A percentile compares a stretch with the other conserved stretches of the same genome.
Conservation (phyloP, 768 basidiomycete species). For the Russula emetica region DNA sequence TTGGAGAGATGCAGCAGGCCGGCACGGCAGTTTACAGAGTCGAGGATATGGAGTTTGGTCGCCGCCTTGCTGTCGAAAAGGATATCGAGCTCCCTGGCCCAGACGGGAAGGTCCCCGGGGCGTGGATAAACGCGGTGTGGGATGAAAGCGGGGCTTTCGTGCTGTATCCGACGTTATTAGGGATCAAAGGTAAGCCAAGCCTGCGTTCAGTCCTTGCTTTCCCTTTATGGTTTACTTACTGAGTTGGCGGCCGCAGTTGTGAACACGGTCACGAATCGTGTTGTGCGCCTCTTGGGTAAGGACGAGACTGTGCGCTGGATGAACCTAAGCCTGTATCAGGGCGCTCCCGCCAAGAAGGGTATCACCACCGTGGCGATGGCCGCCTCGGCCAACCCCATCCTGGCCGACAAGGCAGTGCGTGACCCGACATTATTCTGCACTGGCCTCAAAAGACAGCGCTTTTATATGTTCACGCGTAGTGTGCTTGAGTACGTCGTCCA, state of each 20-base stretch:
- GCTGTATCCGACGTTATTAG: slow-evolving; percentile 87
- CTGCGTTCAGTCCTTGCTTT: neutral
- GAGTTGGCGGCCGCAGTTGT: slow-evolving; percentile 54
- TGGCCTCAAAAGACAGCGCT: slow-evolving; percentile 86
- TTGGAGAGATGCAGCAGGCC: slow-evolving; percentile 99
- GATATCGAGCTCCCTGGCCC: slow-evolving; percentile 83
- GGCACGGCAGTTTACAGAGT: slow-evolving; percentile 88
- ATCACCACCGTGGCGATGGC: slow-evolving; percentile 89
- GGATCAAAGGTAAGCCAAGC: slow-evolving; percentile 76
- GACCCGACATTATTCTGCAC: slow-evolving; percentile 94
- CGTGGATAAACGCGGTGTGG: slow-evolving; percentile 91
- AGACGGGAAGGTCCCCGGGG: slow-evolving; percentile 65
- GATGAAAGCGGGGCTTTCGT: slow-evolving; percentile 96
- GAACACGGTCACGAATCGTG: slow-evolving; percentile 91
- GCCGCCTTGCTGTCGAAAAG: slow-evolving; percentile 86
- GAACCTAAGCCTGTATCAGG: slow-evolving; percentile 88
- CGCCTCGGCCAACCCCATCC: slow-evolving; percentile 90
- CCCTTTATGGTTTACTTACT: slow-evolving; percentile 3
- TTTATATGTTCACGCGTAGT: slow-evolving; percentile 90
- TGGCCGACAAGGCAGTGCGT: slow-evolving; percentile 76
- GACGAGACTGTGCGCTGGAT: slow-evolving; percentile 91
- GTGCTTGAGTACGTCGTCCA: slow-evolving; percentile 67
- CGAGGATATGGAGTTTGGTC: slow-evolving; percentile 99
- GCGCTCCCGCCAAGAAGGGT: slow-evolving; percentile 83
- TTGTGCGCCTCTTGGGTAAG: slow-evolving; percentile 82